A percentile compares a stretch with the other conserved stretches of the same genome.
Conservation (phyloP, 169 alveolate species). For the Miamiensis avidus region DNA sequence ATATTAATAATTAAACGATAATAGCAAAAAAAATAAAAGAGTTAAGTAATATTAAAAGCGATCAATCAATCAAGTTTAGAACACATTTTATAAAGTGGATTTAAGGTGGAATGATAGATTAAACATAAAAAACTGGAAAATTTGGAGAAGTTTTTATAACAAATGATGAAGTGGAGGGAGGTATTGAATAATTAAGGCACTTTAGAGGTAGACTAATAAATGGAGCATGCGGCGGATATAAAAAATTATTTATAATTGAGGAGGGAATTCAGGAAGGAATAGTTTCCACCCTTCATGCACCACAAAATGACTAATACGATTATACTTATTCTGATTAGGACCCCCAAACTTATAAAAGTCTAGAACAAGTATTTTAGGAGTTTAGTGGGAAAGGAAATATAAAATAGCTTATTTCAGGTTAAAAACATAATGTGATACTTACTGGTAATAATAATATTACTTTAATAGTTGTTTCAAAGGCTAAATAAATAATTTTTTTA, state of each 20-base stretch:
- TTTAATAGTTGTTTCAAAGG: conserved; percentile 29
- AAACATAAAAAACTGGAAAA: conserved; percentile 49
- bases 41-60: not conserved
- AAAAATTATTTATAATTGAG: conserved; percentile 77
- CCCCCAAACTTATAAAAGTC: conserved; percentile 11
- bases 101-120: conserved; percentile 11
- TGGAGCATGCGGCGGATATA: conserved; percentile 83
- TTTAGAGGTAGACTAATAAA: conserved; percentile 80
- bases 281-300: conserved; percentile 61
- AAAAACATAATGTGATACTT: conserved; percentile 51
- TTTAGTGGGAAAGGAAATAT: conserved; percentile 42
- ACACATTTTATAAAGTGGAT: no score
- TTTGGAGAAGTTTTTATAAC: conserved; percentile 84
- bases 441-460: conserved; percentile 50
- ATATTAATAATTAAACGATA: no score
- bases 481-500: no score
- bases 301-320: conserved; percentile 48
- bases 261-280: conserved; percentile 67
- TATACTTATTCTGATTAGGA: conserved; percentile 33
- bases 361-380: conserved; percentile 38
- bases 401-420: conserved; percentile 35
- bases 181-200: conserved; percentile 63
- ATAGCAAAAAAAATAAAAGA: no score
- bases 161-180: conserved; percentile 68
- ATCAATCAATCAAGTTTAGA: not conserved